Conservation (phyloP, 2,329 filamentous ascomycete species). For the Phialocephala subalpina region DNA sequence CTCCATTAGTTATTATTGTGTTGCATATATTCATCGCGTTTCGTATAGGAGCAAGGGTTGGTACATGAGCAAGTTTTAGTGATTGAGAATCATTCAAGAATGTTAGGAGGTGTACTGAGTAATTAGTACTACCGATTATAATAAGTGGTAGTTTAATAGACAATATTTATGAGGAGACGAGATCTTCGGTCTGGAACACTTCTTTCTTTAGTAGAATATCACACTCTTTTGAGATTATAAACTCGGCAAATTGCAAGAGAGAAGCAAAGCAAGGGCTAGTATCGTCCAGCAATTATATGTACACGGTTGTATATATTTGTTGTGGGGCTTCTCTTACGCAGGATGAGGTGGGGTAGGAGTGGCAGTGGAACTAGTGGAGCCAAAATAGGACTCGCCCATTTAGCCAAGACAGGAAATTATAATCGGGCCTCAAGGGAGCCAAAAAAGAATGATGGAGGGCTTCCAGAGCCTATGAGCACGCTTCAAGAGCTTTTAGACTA, state of each 20-base stretch:
- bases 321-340: background rate
- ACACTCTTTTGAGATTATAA: background rate
- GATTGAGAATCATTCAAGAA: background rate
- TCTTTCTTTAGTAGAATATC: background rate
- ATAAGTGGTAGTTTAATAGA: background rate
- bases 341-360: background rate
- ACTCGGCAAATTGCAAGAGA: background rate
- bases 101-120: background rate
- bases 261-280: too few species aligned
- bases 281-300: background rate
- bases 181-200: background rate
- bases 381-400: too few species aligned
- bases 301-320: background rate
- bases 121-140: background rate
- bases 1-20: background rate
- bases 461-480: background rate
- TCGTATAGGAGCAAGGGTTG: background rate
- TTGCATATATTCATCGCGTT: background rate
- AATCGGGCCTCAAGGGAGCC: background rate
- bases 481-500: background rate
- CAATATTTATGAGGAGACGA: background rate
- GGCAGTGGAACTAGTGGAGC: background rate
- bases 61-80: too few species aligned
- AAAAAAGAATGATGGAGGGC: background rate
- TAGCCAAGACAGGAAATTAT: too few species aligned